phyloP scores from a whole-genome alignment of 768 basidiomycete genomes.

The Mycena galopus region DNA sequence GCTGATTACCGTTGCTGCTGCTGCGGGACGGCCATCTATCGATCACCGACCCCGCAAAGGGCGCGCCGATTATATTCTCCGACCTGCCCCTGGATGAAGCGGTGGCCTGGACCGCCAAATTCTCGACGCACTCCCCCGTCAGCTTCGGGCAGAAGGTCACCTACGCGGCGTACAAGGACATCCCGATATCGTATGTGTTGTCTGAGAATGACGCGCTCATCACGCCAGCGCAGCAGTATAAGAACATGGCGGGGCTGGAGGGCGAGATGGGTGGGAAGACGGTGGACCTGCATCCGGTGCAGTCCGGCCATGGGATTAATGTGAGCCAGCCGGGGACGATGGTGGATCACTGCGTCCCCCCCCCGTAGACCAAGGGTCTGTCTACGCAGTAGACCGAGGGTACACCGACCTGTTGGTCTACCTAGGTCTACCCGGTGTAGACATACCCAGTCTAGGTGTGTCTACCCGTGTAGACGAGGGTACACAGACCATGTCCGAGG shows the following conservation, averaged over 20 bases:
- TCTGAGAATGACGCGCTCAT: background rate
- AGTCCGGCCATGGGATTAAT: background rate
- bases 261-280: background rate
- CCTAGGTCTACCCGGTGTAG: no score
- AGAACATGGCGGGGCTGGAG: conserved; percentile 1
- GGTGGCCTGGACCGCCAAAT: background rate
- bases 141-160: background rate
- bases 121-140: background rate
- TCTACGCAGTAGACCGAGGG: no score
- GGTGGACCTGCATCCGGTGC: background rate
- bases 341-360: no score
- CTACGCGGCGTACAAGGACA: conserved; percentile 1
- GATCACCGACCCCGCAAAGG: background rate
- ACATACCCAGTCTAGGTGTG: no score
- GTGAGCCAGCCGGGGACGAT: background rate
- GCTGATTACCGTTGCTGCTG: no score
- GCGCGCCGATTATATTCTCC: background rate
- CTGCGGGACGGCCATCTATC: background rate
- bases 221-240: background rate
- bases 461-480: no score
- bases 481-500: no score
- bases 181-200: background rate
- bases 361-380: no score
- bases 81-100: background rate
- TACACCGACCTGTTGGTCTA: no score